Conservation (phyloP, 371 early-diverging fungal genomes). For the Lichtheimia hyalospora region DNA sequence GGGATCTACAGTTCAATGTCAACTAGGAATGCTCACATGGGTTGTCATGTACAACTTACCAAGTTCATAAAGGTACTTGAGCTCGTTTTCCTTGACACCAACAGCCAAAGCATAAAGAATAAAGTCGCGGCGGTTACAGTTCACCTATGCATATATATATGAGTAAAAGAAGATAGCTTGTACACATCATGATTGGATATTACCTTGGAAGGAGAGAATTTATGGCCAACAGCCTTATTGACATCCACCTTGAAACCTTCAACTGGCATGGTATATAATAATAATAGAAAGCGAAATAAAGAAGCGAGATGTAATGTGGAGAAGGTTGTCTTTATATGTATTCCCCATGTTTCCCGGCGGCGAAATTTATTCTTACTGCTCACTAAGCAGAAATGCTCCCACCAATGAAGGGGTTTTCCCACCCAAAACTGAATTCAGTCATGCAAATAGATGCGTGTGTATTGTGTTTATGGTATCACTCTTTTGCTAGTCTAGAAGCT, state of each 20-base stretch:
- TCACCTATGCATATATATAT: constrained; percentile 22
- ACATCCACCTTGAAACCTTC: constrained; percentile 29
- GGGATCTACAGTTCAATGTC: constrained; percentile 39
- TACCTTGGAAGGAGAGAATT: constrained; percentile 5
- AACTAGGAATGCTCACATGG: not conserved
- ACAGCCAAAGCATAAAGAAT: constrained; percentile 69
- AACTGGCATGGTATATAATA: constrained; percentile 19
- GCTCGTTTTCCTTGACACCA: constrained; percentile 58
- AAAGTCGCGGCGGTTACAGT: constrained; percentile 64
- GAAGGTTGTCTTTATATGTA: no score
- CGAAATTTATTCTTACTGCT: no score
- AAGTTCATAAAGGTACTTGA: constrained; percentile 65
- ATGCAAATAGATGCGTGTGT: no score
- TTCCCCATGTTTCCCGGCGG: no score
- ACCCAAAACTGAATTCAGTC: no score
- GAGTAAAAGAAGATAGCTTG: not conserved
- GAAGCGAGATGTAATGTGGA: no score
- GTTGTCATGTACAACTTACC: constrained; percentile 21
- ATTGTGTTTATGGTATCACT: no score
- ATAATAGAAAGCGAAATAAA: no score
- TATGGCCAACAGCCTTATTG: constrained; percentile 33
- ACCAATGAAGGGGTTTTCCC: no score
- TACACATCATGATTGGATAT: not conserved
- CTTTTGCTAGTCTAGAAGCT: no score
- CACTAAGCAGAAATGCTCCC: no score